Evolutionary conservation across 1,284 basidiomycete genomes (phyloP), one percentile per base, ranked within the genome.

Genomic region (Pascua guehoae): DNA sequence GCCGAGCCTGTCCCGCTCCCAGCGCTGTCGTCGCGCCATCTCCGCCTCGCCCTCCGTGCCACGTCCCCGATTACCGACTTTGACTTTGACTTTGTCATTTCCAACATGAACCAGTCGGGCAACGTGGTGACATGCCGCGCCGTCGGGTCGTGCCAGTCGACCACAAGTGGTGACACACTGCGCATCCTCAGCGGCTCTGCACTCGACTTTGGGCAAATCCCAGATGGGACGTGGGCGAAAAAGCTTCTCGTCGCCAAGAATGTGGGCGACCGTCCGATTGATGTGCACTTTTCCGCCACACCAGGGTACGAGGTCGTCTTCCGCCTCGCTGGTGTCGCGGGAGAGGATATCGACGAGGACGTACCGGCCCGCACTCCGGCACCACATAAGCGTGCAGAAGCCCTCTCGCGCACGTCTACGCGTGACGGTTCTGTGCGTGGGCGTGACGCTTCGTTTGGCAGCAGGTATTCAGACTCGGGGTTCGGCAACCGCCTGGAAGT

Each of bases 201-300:
- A 7, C 64, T 81, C 41, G 78, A 81, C 67, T 81, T 81, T 66
- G 80, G 80, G 12, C 74, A 79, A 58, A 77, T 79, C 49, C 71
- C 73, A 37, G 79, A 79, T 47, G 79, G 79, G 0, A 68, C 76
- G 15, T 80, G 79, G 79, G 70, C 77, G 12, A 76, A 73, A 57
- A 79, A 80, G 66, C 67, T 79, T 47, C 63, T 81, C 16, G 69
- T 75, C 12, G 72, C 78, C 59, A 79, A 78, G 66, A 81, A 81
- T 60, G 68, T 68, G 4, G 77, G 78, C 9, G 77, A 78, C 48
- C 68, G 72, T 41, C 65, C 76, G 4, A 69, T 81, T 17, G 80
- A 81, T 54, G 78, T 81, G 16, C 69, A 69, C 43, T 79, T 81
- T 48, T 73, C 71, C 5, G 73, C 75, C 3, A 71, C 78, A 24